A percentile compares a stretch with the other conserved stretches of the same genome.
Evolutionary conservation across 2,329 filamentous ascomycete genomes (phyloP).

Genomic region (Monosporascus ibericus): DNA sequence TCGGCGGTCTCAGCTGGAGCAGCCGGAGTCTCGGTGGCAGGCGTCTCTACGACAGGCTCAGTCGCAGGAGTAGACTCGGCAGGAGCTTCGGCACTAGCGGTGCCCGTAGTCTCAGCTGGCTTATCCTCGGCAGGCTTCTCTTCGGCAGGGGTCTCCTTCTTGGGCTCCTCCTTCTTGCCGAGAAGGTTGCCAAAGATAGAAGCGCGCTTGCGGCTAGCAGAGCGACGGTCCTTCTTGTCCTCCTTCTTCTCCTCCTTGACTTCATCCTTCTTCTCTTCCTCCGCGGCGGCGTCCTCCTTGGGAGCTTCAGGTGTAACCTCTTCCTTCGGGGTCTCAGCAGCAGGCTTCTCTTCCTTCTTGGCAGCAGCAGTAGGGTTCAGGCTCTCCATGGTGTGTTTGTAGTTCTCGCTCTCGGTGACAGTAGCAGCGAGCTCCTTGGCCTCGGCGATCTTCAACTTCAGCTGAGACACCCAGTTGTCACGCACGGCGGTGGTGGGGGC

Average conservation of each 20-base stretch:
- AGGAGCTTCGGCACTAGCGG: slow-evolving; percentile 18
- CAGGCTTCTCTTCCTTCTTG: slow-evolving; percentile 40
- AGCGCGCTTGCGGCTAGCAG: slow-evolving; percentile 58
- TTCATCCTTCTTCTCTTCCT: slow-evolving; percentile 28
- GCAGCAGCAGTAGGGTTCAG: slow-evolving; percentile 43
- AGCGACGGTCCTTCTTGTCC: slow-evolving; percentile 52
- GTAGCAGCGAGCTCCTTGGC: slow-evolving; percentile 73
- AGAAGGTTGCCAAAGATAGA: slow-evolving; percentile 57
- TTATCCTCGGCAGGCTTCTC: slow-evolving; percentile 34
- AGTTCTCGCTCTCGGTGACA: slow-evolving; percentile 73
- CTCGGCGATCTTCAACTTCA: slow-evolving; percentile 77
- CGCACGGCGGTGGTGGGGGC: slow-evolving; percentile 68
- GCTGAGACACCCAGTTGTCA: slow-evolving; percentile 82
- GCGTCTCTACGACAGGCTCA: slow-evolving; percentile 31
- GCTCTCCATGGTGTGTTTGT: slow-evolving; percentile 79
- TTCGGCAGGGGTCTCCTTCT: slow-evolving; percentile 28
- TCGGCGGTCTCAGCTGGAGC: slow-evolving; percentile 30
- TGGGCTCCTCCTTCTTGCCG: slow-evolving; percentile 48
- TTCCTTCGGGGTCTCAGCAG: slow-evolving; percentile 31
- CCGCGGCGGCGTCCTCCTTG: slow-evolving; percentile 26
- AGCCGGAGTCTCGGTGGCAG: slow-evolving; percentile 15
- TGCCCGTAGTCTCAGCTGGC: slow-evolving; percentile 27
- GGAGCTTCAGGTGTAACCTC: slow-evolving; percentile 24
- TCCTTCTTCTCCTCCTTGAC: slow-evolving; percentile 37
- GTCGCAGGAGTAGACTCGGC: slow-evolving; percentile 26